Conservation (phyloP, 78 protist species). For the slime mould (Dictyostelium discoideum) region dicty_2.7 NC_007090.3:4259501-4260000, state of each 20-base stretch:
- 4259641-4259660: not conserved
- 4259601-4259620: not conserved
- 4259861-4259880: not conserved
- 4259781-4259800: not conserved
- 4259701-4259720: not conserved
- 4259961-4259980: constrained; percentile 41
- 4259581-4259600: not conserved
- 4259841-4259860: not conserved
- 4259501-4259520: no score
- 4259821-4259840: no score
- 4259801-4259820: no score
- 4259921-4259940: constrained; percentile 7
- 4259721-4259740: no score
- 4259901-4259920: not conserved
- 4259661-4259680: not conserved
- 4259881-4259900: not conserved
- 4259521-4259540: no score
- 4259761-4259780: no score
- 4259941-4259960: not conserved
- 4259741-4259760: no score
- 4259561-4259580: no score
- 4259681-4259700: not conserved
- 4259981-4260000: no score
- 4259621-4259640: not conserved
- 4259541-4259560: not conserved